These are phyloP conservation scores for Clohesyomyces aquaticus DNA, from an alignment of 495 filamentous ascomycete genomes.

Conservation along the genomic window DNA sequence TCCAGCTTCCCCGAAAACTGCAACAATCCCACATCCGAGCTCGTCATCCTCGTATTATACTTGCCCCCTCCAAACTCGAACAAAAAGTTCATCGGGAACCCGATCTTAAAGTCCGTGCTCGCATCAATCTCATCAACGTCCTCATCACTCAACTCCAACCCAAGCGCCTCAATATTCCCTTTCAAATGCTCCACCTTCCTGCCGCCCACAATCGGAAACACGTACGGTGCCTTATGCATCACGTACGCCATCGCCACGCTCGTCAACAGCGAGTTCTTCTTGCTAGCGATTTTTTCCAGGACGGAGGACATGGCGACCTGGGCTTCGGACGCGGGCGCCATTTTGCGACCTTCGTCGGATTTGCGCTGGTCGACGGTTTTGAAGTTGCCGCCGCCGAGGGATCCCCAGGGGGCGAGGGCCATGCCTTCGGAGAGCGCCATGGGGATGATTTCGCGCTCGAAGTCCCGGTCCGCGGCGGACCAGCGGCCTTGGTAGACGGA, in stretches of 20 bases:
- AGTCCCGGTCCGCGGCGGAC: constrained; percentile 53
- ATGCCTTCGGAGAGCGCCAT: constrained; percentile 47
- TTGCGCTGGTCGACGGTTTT: constrained; percentile 38
- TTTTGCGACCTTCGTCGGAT: constrained; percentile 39
- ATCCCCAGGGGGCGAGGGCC: constrained; percentile 49
- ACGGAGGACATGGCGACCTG: constrained; percentile 59
- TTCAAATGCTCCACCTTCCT: constrained; percentile 69
- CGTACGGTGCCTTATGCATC: constrained; percentile 69
- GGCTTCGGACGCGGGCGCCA: constrained; percentile 38
- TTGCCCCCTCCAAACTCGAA: constrained; percentile 23
- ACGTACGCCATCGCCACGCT: constrained; percentile 73
- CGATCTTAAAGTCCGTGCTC: constrained; percentile 16
- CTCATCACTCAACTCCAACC: constrained; percentile 31
- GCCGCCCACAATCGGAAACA: constrained; percentile 75
- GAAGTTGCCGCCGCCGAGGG: constrained; percentile 47
- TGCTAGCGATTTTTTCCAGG: constrained; percentile 61
- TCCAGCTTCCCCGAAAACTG: constrained; percentile 26
- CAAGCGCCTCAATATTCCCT: constrained; percentile 54
- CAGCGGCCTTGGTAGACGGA: constrained; percentile 68
- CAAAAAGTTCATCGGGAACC: constrained; percentile 31
- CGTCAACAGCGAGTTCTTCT: constrained; percentile 41
- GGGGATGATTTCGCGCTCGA: constrained; percentile 61
- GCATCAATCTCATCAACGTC: constrained; percentile 37
- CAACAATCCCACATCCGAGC: constrained; percentile 24
- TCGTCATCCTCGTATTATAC: constrained; percentile 29